Evolutionary conservation across 2,329 filamentous ascomycete species (phyloP).

Genomic region (Fusarium torreyae): DNA sequence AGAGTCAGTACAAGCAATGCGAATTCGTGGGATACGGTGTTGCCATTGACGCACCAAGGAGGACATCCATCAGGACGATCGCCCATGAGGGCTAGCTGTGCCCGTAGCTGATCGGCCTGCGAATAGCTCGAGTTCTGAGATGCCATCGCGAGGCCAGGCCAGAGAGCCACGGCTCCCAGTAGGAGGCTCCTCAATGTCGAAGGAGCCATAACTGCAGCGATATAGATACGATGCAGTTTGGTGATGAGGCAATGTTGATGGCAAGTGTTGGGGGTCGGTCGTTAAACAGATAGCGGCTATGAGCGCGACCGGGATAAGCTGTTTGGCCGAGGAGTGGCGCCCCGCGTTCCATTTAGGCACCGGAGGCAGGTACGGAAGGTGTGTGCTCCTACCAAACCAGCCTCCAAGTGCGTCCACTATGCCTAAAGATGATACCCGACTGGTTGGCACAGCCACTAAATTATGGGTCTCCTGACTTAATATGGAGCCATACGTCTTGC

Average conservation of each 20-base stretch:
- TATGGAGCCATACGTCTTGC: constrained; percentile 22
- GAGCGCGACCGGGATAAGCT: constrained; percentile 47
- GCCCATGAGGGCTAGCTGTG: constrained; percentile 79
- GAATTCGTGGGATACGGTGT: background rate
- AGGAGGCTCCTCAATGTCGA: constrained; percentile 57
- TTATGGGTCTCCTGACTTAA: constrained; percentile 37
- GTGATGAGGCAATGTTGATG: constrained; percentile 37
- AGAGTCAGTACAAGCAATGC: constrained; percentile 24
- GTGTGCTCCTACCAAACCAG: constrained; percentile 20
- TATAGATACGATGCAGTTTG: constrained; percentile 39
- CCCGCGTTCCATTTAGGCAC: constrained; percentile 45
- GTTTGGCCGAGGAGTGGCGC: constrained; percentile 47
- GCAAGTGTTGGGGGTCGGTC: constrained; percentile 28
- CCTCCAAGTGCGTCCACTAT: background rate
- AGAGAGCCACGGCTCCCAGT: constrained; percentile 57
- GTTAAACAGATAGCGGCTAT: constrained; percentile 31
- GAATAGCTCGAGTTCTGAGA: constrained; percentile 71
- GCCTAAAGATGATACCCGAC: constrained; percentile 6
- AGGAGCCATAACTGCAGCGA: constrained; percentile 59
- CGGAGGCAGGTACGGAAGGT: constrained; percentile 39
- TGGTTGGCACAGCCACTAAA: constrained; percentile 36
- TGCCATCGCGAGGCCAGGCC: constrained; percentile 59
- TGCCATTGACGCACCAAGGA: constrained; percentile 70
- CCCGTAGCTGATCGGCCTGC: constrained; percentile 71
- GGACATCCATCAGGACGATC: constrained; percentile 84